Conservation (phyloP, 2,329 filamentous ascomycete species). For the Drechslera avenae region DNA sequence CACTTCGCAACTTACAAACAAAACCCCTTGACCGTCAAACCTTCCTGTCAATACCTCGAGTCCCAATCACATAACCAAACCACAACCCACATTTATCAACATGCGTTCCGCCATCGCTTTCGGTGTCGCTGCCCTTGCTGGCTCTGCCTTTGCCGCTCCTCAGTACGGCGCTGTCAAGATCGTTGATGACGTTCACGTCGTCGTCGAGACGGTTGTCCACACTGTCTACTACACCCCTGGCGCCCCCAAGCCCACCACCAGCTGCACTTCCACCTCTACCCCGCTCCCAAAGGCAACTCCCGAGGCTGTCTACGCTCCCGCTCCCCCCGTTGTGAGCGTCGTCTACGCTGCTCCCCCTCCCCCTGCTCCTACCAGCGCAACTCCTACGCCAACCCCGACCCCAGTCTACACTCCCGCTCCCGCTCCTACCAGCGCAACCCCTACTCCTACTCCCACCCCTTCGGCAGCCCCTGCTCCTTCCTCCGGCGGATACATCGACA, state of each 20-base stretch:
- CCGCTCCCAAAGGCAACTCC: conserved; percentile 5
- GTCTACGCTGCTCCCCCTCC: conserved; percentile 2
- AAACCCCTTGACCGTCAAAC: conserved; percentile 26
- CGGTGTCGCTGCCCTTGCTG: conserved; percentile 38
- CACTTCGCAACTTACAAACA: conserved; percentile 21
- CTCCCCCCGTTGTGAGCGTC: background rate
- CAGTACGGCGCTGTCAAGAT: conserved; percentile 17
- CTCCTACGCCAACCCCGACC: conserved; percentile 9
- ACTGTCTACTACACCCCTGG: conserved; percentile 36
- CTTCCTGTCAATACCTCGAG: conserved; percentile 20
- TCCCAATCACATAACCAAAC: conserved; percentile 11
- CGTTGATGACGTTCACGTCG: conserved; percentile 27
- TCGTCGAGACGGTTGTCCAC: conserved; percentile 37
- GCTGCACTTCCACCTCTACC: background rate
- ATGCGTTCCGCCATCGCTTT: conserved; percentile 37
- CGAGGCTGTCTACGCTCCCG: conserved; percentile 8
- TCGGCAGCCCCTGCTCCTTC: conserved; percentile 18
- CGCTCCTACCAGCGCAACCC: conserved; percentile 7
- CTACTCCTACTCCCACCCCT: conserved; percentile 12
- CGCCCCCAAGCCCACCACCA: too few relatives aligned
- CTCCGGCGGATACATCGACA: conserved; percentile 31
- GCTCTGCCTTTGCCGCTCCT: conserved; percentile 37
- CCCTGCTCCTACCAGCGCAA: conserved; percentile 6
- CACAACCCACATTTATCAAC: conserved; percentile 25
- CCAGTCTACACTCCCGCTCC: conserved; percentile 5